These are phyloP conservation scores for Fusarium floridanum DNA, from an alignment of 2,329 filamentous ascomycete genomes.

Conservation along the genomic window DNA sequence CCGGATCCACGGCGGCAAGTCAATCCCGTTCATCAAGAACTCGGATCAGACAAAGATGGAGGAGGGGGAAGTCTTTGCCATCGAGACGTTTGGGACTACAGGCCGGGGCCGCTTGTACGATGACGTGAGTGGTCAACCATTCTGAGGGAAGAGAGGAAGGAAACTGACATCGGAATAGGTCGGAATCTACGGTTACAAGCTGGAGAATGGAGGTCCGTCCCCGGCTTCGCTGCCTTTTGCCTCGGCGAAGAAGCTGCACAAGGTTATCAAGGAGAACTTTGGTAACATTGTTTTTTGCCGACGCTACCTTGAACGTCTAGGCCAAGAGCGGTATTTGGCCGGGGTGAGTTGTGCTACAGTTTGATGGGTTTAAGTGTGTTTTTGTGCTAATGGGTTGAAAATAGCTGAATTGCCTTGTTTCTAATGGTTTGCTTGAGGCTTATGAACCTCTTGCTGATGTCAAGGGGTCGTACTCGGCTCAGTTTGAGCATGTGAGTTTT, in stretches of 20 bases:
- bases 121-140: conserved; percentile 66
- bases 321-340: conserved; percentile 68
- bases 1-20: conserved; percentile 89
- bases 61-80: conserved; percentile 91
- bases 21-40: conserved; percentile 89
- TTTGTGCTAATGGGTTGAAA: conserved; percentile 45
- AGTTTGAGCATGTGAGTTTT: conserved; percentile 68
- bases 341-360: conserved; percentile 57
- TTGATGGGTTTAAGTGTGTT: not conserved
- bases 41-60: conserved; percentile 92
- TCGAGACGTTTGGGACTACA: conserved; percentile 93
- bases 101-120: conserved; percentile 85
- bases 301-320: conserved; percentile 74
- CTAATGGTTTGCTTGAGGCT: conserved; percentile 67
- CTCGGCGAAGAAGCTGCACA: conserved; percentile 68
- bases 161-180: conserved; percentile 46
- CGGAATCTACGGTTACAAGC: conserved; percentile 66
- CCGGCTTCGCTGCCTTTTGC: conserved; percentile 57
- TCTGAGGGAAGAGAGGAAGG: no score
- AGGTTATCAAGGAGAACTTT: conserved; percentile 72
- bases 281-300: conserved; percentile 72
- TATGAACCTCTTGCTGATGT: conserved; percentile 70
- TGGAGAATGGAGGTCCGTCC: conserved; percentile 53
- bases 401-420: conserved; percentile 69
- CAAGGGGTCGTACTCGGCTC: conserved; percentile 72